Base-by-base conservation (phyloP, 805 yeast species). In the Ogataea parapolymorpha region DNA sequence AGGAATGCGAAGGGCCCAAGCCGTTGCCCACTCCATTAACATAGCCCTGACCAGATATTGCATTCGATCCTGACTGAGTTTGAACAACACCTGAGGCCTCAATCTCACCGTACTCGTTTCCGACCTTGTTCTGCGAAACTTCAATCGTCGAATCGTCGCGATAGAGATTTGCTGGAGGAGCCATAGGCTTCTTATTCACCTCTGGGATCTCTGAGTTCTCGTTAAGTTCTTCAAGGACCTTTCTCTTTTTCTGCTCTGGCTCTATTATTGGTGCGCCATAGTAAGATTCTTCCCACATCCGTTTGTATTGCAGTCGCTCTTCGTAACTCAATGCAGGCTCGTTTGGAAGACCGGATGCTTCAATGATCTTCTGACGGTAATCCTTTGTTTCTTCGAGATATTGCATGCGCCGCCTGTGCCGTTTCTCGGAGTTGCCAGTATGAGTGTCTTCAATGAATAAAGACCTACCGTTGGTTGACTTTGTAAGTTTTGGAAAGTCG, bases 401-500 rank as follows among this genome's bases (percentile, higher is more conserved):
- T 32, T 51, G 57, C 37, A 58, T 35, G 35, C 70, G 53, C 35
- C 61, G 48, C 39, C 50, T 56, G 42, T 58, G 64, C 34, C 62
- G 57, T 41, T 53, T 57, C 16, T 54, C 56, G 6, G 52, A 47
- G 16, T 41, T 39, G 18, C 46, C 37, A 14, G 47, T 36, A 38
- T 54, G 37, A 5, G 68, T 58, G 55, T 85, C 91, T 36, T 74
- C 74, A n/a, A 83, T 71, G 64, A 91, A 91, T 4, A 95, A 87
- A 46, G 95, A 80, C 53, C 85, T 75, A 6, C 96, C 96, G 53
- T 77, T 79, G 3, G 83, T 70, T 0, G 88, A 77, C 11, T 68
- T 62, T 48, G 75, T 70, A 25, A 87, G 63, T 40, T 70, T 75
- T 2, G 95, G 95, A 63, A 66, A 58, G 41, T 71, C 71, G 40